Conservation (phyloP, 1,139 yeast genomes). For the Pichia sp. region DNA sequence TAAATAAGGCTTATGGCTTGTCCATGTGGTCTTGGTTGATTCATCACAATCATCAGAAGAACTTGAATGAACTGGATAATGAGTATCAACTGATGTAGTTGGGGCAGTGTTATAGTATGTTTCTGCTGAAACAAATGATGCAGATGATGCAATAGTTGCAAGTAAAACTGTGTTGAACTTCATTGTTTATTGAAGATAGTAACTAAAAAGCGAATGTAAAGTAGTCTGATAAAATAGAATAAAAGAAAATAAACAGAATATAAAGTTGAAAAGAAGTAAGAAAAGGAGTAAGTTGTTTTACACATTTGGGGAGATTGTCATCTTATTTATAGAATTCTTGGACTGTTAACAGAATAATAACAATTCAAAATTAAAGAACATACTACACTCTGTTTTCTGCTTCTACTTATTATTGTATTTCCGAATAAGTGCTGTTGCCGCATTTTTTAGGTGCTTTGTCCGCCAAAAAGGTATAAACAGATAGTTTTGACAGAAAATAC, state of each 20-base stretch:
- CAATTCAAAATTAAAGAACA: too few species aligned
- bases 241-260: not conserved
- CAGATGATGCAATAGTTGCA: slow-evolving; percentile 2
- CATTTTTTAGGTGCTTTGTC: too few species aligned
- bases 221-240: not conserved
- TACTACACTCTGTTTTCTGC: not conserved
- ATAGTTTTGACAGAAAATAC: not conserved
- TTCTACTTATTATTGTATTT: not conserved
- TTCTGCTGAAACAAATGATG: slow-evolving; percentile 2
- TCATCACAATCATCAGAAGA: slow-evolving; percentile 2
- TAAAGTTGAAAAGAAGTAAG: not conserved
- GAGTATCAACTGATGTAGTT: not conserved
- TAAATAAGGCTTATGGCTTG: not conserved
- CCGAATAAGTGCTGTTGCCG: not conserved
- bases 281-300: not conserved
- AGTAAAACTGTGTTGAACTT: not conserved
- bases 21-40: not conserved
- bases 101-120: not conserved
- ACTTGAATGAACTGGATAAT: not conserved
- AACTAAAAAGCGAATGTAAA: not conserved
- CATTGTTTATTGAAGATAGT: not conserved
- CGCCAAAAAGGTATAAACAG: too few species aligned
- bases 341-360: not conserved
- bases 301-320: not conserved
- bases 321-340: not conserved